Base-by-base conservation (phyloP, 2,329 filamentous ascomycete species). In the Westerdykella sp. region DNA sequence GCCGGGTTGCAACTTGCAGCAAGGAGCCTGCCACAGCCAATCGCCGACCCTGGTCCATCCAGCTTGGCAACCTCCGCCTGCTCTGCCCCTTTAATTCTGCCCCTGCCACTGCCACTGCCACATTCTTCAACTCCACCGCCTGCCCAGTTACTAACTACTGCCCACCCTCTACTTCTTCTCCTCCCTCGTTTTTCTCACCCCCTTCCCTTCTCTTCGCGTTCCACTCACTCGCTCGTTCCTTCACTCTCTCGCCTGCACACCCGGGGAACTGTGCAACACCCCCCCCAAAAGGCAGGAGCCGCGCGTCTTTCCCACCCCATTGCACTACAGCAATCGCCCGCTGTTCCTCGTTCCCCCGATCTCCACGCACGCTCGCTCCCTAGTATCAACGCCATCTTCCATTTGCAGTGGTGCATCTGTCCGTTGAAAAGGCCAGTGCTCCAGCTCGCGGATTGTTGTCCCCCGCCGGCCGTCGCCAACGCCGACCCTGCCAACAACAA, bases 221-320 rank as follows among this genome's bases (percentile, higher is more conserved):
- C 25, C 9, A 28, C 32, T 6, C 32, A 3, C n/a, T 35, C 32
- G 32, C n/a, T 35, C n/a, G 9, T 28, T 28, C 25, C 9, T 21
- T 21, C 25, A 4, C 25, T 28, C 25, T 10, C 25, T 21, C 25
- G 11, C 25, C 25, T 12, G 25, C 25, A 28, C 25, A 28, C 4
- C 25, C 25, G 3, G 25, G 25, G 11, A 28, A 10, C 25, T 9
- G 25, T 28, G 25, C 25, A n/a, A n/a, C n/a, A 5, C 7, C 25
- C 25, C 25, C 18, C 18, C 18, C 18, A 6, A 21, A 28, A 28
- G 25, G 39, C 45, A 43, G 35, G 51, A 55, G 55, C 59, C 59
- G 58, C 61, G 59, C 60, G 56, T 60, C 53, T 57, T 54, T 51
- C 51, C 52, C 22, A 45, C 43, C 23, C 25, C 28, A 44, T 50